Evolutionary conservation across 441 rosid species (phyloP).

Genomic region (Pelargonium citronellum): DNA sequence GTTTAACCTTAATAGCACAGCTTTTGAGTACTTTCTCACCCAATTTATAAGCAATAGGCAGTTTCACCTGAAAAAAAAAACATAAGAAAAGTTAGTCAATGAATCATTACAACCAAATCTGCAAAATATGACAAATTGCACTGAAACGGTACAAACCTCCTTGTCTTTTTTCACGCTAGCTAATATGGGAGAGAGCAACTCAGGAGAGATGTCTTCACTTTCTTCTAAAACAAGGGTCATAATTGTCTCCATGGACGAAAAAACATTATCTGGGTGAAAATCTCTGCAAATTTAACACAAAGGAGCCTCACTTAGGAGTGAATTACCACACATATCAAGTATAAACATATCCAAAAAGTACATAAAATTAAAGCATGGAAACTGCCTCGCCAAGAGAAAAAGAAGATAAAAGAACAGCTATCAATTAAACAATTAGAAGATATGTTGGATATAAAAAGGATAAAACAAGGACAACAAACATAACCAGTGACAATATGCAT

Average conservation of each 20-base stretch:
- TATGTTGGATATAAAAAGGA: too few relatives aligned
- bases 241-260: constrained; percentile 77
- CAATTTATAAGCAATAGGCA: constrained; percentile 61
- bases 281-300: constrained; percentile 47
- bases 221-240: constrained; percentile 91
- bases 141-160: constrained; percentile 43
- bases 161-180: constrained; percentile 52
- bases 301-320: not conserved
- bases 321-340: too few relatives aligned
- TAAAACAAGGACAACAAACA: too few relatives aligned
- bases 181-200: constrained; percentile 72
- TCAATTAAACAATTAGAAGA: too few relatives aligned
- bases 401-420: too few relatives aligned
- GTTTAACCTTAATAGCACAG: constrained; percentile 71
- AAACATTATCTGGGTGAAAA: constrained; percentile 63
- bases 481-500: too few relatives aligned
- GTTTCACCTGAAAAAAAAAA: constrained; percentile 44
- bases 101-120: constrained; percentile 13
- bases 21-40: constrained; percentile 70
- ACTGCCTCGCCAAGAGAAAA: too few relatives aligned
- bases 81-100: not conserved
- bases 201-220: constrained; percentile 82
- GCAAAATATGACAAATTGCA: constrained; percentile 13
- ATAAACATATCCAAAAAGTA: too few relatives aligned
- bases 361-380: too few relatives aligned